Evolutionary conservation across 2,329 filamentous ascomycete genomes (phyloP).

Genomic region (Xylariaceae sp.): DNA sequence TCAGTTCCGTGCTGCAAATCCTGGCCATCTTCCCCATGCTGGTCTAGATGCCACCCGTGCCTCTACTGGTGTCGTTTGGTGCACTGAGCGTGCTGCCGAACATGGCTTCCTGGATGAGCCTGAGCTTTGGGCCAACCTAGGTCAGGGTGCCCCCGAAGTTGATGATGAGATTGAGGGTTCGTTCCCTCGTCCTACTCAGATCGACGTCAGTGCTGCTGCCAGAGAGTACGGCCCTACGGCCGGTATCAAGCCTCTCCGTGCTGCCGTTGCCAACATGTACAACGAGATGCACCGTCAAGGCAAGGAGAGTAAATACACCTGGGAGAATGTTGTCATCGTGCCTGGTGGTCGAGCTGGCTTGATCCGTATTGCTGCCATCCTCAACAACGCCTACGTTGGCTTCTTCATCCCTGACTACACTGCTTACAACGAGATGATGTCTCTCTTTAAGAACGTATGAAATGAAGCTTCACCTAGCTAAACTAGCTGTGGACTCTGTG

Average conservation of each 20-base stretch:
- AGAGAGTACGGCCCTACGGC: constrained; percentile 92
- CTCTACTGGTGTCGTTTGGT: constrained; percentile 93
- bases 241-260: constrained; percentile 83
- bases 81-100: constrained; percentile 78
- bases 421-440: constrained; percentile 96
- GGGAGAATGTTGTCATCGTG: constrained; percentile 96
- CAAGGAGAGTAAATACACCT: constrained; percentile 85
- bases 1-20: constrained; percentile 84
- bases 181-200: constrained; percentile 72
- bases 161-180: constrained; percentile 88
- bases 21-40: constrained; percentile 84
- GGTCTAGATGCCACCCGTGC: constrained; percentile 83
- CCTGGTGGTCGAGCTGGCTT: constrained; percentile 87
- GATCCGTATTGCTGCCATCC: constrained; percentile 88
- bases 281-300: constrained; percentile 87
- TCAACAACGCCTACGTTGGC: constrained; percentile 86
- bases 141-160: constrained; percentile 89
- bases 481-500: constrained; percentile 9
- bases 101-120: constrained; percentile 83
- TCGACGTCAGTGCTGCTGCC: constrained; percentile 71
- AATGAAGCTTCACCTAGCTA: constrained; percentile 25
- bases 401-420: constrained; percentile 97
- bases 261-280: constrained; percentile 86
- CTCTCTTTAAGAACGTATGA: constrained; percentile 76
- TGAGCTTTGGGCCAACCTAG: constrained; percentile 82